phyloP scores from a whole-genome alignment of 805 yeast species.

The Zygosaccharomyces bisporus region DNA sequence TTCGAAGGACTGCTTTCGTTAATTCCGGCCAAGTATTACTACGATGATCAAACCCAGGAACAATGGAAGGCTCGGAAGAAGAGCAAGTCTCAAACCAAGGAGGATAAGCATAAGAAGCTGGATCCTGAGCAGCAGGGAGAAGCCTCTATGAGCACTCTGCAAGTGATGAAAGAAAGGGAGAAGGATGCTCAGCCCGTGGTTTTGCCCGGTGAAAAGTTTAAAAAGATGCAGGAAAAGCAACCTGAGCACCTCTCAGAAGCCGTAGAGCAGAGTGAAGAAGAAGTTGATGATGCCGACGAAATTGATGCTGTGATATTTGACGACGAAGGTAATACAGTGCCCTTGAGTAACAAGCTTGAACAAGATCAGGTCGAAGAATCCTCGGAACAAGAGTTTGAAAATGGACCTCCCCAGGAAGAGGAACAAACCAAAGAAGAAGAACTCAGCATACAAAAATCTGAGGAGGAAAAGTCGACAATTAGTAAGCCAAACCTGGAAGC shows the following conservation, averaged over 20 bases:
- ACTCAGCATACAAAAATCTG: constrained; percentile 15
- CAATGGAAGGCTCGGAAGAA: constrained; percentile 90
- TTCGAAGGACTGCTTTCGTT: constrained; percentile 85
- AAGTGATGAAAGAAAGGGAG: constrained; percentile 54
- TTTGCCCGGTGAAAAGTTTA: constrained; percentile 37
- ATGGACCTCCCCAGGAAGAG: constrained; percentile 21
- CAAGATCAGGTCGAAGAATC: constrained; percentile 16
- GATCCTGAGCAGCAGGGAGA: constrained; percentile 59
- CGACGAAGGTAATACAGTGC: constrained; percentile 62
- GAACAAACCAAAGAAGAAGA: constrained; percentile 15
- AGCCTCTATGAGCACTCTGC: constrained; percentile 53
- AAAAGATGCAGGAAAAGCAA: constrained; percentile 14
- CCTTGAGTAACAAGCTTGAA: constrained; percentile 13
- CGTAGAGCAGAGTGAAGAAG: no score
- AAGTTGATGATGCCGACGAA: constrained; percentile 30
- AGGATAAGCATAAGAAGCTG: constrained; percentile 64
- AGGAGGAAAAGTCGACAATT: constrained; percentile 15
- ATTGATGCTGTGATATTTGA: constrained; percentile 56
- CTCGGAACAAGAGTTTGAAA: constrained; percentile 22
- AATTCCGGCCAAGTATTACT: constrained; percentile 91
- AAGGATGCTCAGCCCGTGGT: constrained; percentile 47
- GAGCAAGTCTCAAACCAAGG: constrained; percentile 57
- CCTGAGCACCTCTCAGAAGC: no score
- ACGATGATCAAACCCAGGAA: constrained; percentile 81
- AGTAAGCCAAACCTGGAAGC: constrained; percentile 55